These are phyloP conservation scores for Botrytis pseudocinerea DNA, from an alignment of 2,329 filamentous ascomycete genomes.

Conservation along the genomic window DNA sequence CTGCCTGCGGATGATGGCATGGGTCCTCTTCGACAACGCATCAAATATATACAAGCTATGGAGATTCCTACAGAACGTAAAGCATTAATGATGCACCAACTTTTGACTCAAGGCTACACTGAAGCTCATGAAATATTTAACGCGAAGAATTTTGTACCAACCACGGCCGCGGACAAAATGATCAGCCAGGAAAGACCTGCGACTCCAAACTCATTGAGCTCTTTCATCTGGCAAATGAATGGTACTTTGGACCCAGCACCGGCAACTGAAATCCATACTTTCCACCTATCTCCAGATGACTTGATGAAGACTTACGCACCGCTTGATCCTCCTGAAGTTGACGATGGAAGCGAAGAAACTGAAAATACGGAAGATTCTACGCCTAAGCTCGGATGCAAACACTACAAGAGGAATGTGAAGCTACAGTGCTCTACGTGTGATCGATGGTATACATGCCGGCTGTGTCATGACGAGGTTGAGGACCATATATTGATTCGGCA, in stretches of 20 bases:
- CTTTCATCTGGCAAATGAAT: slow-evolving; percentile 59
- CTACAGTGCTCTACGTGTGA: slow-evolving; percentile 88
- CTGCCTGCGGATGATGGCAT: slow-evolving; percentile 78
- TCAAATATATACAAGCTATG: slow-evolving; percentile 66
- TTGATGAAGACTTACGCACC: slow-evolving; percentile 67
- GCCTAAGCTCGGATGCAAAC: slow-evolving; percentile 73
- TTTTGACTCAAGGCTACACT: slow-evolving; percentile 69
- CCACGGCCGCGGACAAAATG: slow-evolving; percentile 36
- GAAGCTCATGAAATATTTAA: slow-evolving; percentile 44
- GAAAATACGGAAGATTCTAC: slow-evolving; percentile 32
- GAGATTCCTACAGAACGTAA: slow-evolving; percentile 63
- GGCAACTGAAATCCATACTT: slow-evolving; percentile 42
- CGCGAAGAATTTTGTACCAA: slow-evolving; percentile 34
- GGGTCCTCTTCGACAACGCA: slow-evolving; percentile 63
- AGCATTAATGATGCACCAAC: slow-evolving; percentile 68
- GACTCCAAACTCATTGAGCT: slow-evolving; percentile 51
- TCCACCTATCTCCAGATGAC: slow-evolving; percentile 59
- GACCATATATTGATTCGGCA: slow-evolving; percentile 77
- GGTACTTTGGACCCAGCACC: slow-evolving; percentile 31
- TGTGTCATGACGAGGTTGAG: slow-evolving; percentile 86
- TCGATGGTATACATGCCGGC: slow-evolving; percentile 90
- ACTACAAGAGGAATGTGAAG: slow-evolving; percentile 96
- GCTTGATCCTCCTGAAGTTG: slow-evolving; percentile 50
- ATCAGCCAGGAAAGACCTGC: slow-evolving; percentile 46
- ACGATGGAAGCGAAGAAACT: slow-evolving; percentile 45